Base-by-base conservation (phyloP, 75 land plant genomes). In the Cryptomeria japonica region DNA sequence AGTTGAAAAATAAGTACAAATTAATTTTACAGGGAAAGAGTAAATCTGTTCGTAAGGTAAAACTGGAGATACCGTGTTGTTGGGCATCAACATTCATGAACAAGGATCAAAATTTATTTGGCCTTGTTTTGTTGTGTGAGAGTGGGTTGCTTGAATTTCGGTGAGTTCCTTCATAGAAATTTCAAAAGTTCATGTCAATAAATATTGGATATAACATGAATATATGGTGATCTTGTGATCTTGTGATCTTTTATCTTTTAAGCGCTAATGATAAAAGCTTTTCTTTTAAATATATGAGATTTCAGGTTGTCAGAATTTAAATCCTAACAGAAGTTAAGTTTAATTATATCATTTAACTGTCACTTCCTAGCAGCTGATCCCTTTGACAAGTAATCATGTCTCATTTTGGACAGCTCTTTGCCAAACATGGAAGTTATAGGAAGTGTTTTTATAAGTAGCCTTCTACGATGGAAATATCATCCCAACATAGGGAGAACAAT, bases 121-220 rank as follows among this genome's bases (percentile, higher is more conserved):
- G 95, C 38, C 84, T 96, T 47, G 80, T 91, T 85, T 75, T 96
- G 56, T 87, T 96, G 38, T 95, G 94, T 86, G 88, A 86, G 84
- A 93, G 93, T 84, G 98, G 98, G 55, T 82, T 56, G 25, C 76
- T 96, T 72, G 97, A 96, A 86, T 86, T 96, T 44, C 92, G 98
- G 98, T 95, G 86, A 56, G 51, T 46, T 18, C 61, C 5, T 39
- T 46, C 41, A 70, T 49, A 53, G 64, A n/a, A 53, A 34, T 37
- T 31, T 88, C 31, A 11, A 73, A 46, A 42, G 31, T 76, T 86
- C 1, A 41, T 46, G 5, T 41, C 22, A 55, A 87, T 55, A 18
- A 46, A 32, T 80, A n/a, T 80, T 55, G 36, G 42, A 82, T 47
- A 49, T 55, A 32, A 82, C 3, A 47, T 32, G 12, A 38, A 80